A percentile compares a stretch with the other conserved stretches of the same genome.
Conservation (phyloP, 345 rosid species). For the Excoecaria cochinchinensis region DNA sequence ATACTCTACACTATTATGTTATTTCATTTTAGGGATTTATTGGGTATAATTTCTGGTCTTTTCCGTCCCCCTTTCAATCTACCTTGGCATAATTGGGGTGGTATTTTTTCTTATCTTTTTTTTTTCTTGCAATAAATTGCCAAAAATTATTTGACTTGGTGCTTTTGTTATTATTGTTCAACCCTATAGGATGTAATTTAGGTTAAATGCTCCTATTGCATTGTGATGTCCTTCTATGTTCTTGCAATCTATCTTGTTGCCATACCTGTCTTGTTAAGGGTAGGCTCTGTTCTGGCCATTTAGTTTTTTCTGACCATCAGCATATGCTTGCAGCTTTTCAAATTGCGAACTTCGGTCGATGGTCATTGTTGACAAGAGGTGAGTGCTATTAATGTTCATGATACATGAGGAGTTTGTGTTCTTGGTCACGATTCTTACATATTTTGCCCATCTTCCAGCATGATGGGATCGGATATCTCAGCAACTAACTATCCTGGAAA, state of each 20-base stretch:
- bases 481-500: conserved; percentile 78
- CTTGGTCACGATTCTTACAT: conserved; percentile 13
- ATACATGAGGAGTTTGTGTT: background rate
- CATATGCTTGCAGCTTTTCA: conserved; percentile 59
- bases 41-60: background rate
- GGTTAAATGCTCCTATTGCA: background rate
- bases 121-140: background rate
- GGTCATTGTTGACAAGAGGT: conserved; percentile 83
- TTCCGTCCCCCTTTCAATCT: background rate
- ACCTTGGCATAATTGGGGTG: background rate
- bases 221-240: background rate
- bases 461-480: conserved; percentile 61
- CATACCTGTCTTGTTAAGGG: background rate
- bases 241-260: background rate
- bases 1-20: background rate
- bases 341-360: conserved; percentile 95
- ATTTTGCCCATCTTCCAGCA: conserved; percentile 41
- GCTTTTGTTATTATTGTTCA: background rate
- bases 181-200: background rate
- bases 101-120: background rate
- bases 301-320: background rate
- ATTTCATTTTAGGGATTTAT: background rate
- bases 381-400: conserved; percentile 16
- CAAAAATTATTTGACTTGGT: background rate
- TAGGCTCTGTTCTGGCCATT: background rate